A percentile compares a stretch with the other conserved stretches of the same genome.
Evolutionary conservation across 371 early-diverging fungal species (phyloP).

Genomic region (Mortierella sp.): DNA sequence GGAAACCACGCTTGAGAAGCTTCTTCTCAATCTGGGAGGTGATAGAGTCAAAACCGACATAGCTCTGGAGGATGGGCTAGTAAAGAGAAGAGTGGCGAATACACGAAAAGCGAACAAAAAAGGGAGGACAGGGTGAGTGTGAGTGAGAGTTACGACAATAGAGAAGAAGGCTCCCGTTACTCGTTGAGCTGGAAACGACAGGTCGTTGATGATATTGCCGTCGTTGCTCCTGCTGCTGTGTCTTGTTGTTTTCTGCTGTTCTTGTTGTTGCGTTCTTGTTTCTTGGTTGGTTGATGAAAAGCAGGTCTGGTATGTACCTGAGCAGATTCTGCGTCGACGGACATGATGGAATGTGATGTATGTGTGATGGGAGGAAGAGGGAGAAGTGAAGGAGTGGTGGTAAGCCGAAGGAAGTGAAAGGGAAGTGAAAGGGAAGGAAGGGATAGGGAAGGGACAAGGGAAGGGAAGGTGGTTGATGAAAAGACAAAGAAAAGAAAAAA

Average conservation of each 20-base stretch:
- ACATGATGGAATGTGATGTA: slow-evolving; percentile 30
- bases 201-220: no score
- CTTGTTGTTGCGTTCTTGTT: not conserved
- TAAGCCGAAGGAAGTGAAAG: not conserved
- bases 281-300: not conserved
- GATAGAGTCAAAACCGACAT: slow-evolving; percentile 97
- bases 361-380: slow-evolving; percentile 8
- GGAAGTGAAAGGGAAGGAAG: slow-evolving; percentile 9
- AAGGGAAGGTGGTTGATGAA: slow-evolving; percentile 12
- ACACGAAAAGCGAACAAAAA: not conserved
- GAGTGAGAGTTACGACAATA: no score
- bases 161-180: no score
- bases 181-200: no score
- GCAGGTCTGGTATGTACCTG: slow-evolving; percentile 40
- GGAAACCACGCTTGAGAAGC: slow-evolving; percentile 93
- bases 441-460: slow-evolving; percentile 3
- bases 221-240: not conserved
- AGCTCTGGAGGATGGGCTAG: slow-evolving; percentile 76
- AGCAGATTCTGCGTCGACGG: slow-evolving; percentile 51
- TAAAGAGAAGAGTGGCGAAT: not conserved
- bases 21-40: slow-evolving; percentile 79
- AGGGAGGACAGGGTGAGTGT: not conserved
- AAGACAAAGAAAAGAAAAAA: slow-evolving; percentile 13
- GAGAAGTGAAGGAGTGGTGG: not conserved
- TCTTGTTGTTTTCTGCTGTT: not conserved